Evolutionary conservation across 2,329 filamentous ascomycete genomes (phyloP).

Genomic region (Xylaria digitata): DNA sequence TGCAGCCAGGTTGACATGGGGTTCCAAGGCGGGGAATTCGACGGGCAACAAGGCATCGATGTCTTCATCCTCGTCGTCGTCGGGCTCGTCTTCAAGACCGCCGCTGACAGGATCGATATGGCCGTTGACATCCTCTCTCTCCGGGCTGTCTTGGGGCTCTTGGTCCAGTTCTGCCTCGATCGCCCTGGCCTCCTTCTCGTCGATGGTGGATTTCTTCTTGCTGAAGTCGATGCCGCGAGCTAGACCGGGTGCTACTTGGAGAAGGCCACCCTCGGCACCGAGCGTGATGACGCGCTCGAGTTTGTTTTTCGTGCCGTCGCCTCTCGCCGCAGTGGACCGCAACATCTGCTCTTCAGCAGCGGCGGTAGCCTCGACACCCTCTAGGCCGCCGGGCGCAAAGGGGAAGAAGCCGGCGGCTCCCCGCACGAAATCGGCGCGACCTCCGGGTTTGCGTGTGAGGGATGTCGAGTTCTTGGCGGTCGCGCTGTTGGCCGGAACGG

Average conservation of each 20-base stretch:
- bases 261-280: conserved; percentile 77
- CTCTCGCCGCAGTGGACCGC: conserved; percentile 58
- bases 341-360: conserved; percentile 82
- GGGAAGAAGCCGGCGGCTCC: conserved; percentile 95
- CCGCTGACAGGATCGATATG: conserved; percentile 36
- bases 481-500: conserved; percentile 86
- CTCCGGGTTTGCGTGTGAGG: conserved; percentile 84
- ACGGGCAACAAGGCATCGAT: conserved; percentile 90
- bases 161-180: conserved; percentile 62
- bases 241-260: conserved; percentile 86
- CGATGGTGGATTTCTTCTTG: conserved; percentile 66
- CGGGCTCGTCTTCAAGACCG: conserved; percentile 42
- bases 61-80: conserved; percentile 65
- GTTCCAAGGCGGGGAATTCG: conserved; percentile 91
- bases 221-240: conserved; percentile 79
- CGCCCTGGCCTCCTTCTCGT: conserved; percentile 73
- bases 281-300: conserved; percentile 91
- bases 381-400: conserved; percentile 90
- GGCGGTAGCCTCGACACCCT: conserved; percentile 85
- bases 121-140: conserved; percentile 48
- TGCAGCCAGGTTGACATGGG: conserved; percentile 79
- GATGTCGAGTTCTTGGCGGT: conserved; percentile 97
- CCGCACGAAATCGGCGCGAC: conserved; percentile 88
- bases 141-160: conserved; percentile 55
- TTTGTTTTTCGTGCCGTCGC: conserved; percentile 61